Evolutionary conservation across 306 rosid genomes (phyloP).

Genomic region (Betula pendula): DNA sequence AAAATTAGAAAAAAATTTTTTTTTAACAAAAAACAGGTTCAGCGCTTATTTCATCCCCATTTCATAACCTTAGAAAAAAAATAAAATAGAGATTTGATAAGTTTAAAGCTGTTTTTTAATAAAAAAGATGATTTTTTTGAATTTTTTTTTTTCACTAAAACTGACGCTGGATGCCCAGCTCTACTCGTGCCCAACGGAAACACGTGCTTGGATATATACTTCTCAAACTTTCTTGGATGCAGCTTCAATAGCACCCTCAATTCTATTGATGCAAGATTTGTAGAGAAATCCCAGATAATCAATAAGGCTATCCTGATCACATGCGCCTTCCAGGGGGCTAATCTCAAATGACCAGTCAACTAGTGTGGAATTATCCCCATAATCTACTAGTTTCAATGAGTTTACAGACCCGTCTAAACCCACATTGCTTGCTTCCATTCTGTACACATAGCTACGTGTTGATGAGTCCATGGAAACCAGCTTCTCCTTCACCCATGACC

Average conservation of each 20-base stretch:
- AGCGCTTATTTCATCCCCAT: no score
- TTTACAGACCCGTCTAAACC: conserved; percentile 76
- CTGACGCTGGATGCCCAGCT: no score
- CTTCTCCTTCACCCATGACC: conserved; percentile 90
- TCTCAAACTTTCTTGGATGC: conserved; percentile 14
- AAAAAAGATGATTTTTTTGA: no score
- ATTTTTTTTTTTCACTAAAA: no score
- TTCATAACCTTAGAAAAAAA: no score
- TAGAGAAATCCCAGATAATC: conserved; percentile 73
- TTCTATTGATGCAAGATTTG: conserved; percentile 72
- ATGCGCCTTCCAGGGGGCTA: conserved; percentile 48
- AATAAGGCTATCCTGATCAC: conserved; percentile 53
- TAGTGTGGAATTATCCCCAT: conserved; percentile 64
- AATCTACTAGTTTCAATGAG: conserved; percentile 56
- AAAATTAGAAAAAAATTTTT: no score
- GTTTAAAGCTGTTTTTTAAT: no score
- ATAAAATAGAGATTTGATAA: no score
- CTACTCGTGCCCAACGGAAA: no score
- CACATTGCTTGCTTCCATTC: conserved; percentile 78
- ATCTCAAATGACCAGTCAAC: conserved; percentile 69
- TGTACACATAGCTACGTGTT: conserved; percentile 50
- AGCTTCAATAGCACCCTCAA: conserved; percentile 61
- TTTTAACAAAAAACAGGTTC: no score
- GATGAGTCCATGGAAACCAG: conserved; percentile 56
- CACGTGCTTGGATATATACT: neutral